These are phyloP conservation scores for Endothia cerciana DNA, from an alignment of 2,329 filamentous ascomycete species.

Conservation along the genomic window DNA sequence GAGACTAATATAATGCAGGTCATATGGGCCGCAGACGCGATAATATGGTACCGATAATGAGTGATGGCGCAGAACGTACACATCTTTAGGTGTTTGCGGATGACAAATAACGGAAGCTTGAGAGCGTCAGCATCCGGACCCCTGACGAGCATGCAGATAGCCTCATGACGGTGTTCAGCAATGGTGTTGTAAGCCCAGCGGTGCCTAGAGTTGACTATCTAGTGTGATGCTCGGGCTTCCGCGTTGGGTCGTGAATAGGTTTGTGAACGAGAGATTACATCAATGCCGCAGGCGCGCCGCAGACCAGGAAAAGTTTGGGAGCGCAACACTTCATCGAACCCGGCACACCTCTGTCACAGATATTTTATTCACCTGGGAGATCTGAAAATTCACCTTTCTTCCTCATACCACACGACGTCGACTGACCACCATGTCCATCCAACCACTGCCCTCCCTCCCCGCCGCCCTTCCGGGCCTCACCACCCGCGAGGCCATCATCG, in stretches of 20 bases:
- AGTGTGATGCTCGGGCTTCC: not conserved
- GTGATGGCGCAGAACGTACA: not conserved
- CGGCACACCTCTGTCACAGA: not conserved
- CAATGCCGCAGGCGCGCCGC: not conserved
- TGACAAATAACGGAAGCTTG: not conserved
- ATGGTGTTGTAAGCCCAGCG: not conserved
- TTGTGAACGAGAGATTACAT: not conserved
- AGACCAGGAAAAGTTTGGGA: not conserved
- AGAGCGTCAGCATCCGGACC: not conserved
- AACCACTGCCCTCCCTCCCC: conserved; percentile 13
- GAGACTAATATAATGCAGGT: not conserved
- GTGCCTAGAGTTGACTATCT: not conserved
- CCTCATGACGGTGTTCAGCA: not conserved
- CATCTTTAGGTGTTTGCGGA: not conserved
- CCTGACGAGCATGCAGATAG: not conserved
- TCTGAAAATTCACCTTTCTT: not conserved
- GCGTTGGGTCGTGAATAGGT: not conserved
- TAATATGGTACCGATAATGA: not conserved
- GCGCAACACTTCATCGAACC: not conserved
- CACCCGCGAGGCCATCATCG: conserved; percentile 38
- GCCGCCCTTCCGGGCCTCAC: conserved; percentile 30
- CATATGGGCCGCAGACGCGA: not conserved
- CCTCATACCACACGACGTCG: not conserved
- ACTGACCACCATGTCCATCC: not conserved
- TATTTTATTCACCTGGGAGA: not conserved